Evolutionary conservation across 768 basidiomycete genomes (phyloP), one percentile per base, ranked within the genome.

Genomic region (Russula virescens): DNA sequence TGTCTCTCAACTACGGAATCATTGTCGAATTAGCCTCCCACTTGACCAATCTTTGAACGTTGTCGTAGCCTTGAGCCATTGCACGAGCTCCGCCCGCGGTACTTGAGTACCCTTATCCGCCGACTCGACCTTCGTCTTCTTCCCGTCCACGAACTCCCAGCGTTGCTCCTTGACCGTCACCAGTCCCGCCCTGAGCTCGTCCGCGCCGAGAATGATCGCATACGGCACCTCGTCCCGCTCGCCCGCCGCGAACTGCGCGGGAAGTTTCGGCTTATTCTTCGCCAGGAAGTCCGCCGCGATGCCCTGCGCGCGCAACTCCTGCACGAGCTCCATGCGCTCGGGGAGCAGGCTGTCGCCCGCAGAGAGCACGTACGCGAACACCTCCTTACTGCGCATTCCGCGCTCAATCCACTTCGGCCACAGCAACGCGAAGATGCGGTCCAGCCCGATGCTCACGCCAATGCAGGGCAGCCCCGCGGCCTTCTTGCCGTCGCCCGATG

Each of bases 241-340:
- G 28, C 89, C 91, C 1, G 88, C 87, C 23, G 89, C 89, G 71
- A 96, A 98, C 70, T 99, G 96, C 3, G 84, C 79, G 0, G 81
- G 80, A 38, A 93, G 74, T 72, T 98, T 98, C 0, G 97, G 95
- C 73, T 97, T 98, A 58, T 78, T 84, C 74, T 97, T 98, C 63
- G 91, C 90, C 69, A 94, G 77, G 77, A 93, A 98, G 73, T 98
- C 97, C 60, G 90, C 93, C 83, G 94, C 91, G 74, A 98, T 89
- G 0, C 94, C 95, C 10, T 84, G 87, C 62, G 84, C 89, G 69
- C 96, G 82, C 57, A 98, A 75, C 74, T 92, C 85, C 64, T 83
- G 83, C 28, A 87, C 90, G 21, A 98, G 80, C 69, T 72, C 76
- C 66, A 98, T 86, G 11, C 96, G 82, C 77, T 97, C 94, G 69